Base-by-base conservation (phyloP, 371 early-diverging fungal genomes). In the Mortierella polycephala region DNA sequence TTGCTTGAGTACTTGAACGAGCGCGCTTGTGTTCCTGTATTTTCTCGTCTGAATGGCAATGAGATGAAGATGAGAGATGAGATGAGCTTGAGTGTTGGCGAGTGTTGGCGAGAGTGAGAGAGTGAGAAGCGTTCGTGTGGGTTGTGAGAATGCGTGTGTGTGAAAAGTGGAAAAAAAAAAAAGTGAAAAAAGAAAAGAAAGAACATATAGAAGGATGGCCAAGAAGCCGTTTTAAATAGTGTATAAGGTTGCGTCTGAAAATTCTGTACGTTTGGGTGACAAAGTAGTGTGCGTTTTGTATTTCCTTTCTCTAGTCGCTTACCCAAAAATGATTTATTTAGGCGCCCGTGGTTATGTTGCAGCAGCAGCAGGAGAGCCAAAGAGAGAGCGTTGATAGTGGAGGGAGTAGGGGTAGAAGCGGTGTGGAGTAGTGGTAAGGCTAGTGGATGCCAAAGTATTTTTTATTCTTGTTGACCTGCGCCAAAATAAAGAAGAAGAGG, bases 61-160 rank as follows among this genome's bases (percentile, higher is more conserved):
- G 30, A 4, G 30, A 30, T 30, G 30, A 4, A 4, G 4, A 4
- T 30, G 30, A 16, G 52, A 44, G 16, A n/a, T 47, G 46, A 41
- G 21, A 30, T 66, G 30, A 51, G 40, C 39, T 45, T 49, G 39
- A 37, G 42, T 56, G 42, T 60, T 56, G 42, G 16, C 64, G 58
- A 7, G 41, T 66, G 45, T 40, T n/a, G 16, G 18, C 54, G 18
- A 39, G 55, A 54, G 46, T 52, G 60, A 16, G 51, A 50, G 60
- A 12, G 20, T 56, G 41, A n/a, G 39, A 23, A 16, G 49, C 39
- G 46, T 1, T 62, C 52, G 30, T 54, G 51, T 57, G 59, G 37
- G 50, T 55, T 47, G 51, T 18, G 20, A 42, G 20, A 23, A 21
- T 53, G 51, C 1, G 57, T 50, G 37, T 8, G 52, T 45, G 44